A percentile compares a stretch with the other conserved stretches of the same genome.
These are phyloP conservation scores for Caryopteris hybrid DNA, from an alignment of 305 asterid genomes.

Conservation along the genomic window DNA sequence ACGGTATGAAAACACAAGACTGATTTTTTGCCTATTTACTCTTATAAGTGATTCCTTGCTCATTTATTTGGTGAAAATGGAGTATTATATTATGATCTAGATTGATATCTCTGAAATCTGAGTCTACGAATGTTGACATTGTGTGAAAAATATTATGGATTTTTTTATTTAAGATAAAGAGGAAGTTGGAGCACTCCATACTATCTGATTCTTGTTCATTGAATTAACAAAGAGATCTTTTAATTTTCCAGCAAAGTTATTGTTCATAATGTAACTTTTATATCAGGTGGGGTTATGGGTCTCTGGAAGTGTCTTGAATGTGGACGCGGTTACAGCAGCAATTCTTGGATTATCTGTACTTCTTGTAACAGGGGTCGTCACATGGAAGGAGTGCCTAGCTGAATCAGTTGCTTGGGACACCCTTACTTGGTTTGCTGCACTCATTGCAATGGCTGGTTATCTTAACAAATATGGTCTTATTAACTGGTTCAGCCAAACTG, in stretches of 20 bases:
- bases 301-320: constrained; percentile 66
- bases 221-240: not conserved
- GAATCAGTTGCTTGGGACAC: constrained; percentile 99
- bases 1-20: constrained; percentile 50
- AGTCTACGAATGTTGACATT: too few species aligned
- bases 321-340: constrained; percentile 98
- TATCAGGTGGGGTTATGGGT: constrained; percentile 93
- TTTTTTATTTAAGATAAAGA: not conserved
- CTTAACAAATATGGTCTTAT: constrained; percentile 96
- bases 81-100: too few species aligned
- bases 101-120: too few species aligned
- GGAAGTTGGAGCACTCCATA: too few species aligned
- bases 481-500: constrained; percentile 95
- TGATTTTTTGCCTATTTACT: not conserved
- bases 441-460: constrained; percentile 98
- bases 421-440: constrained; percentile 99
- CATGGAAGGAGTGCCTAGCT: constrained; percentile 97
- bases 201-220: not conserved
- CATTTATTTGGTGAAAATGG: not conserved
- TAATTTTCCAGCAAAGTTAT: not conserved
- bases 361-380: constrained; percentile 84
- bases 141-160: too few species aligned
- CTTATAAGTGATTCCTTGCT: not conserved
- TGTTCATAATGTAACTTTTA: constrained; percentile 1
- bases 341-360: constrained; percentile 91